Percentiles rank a stretch among this genome's conserved stretches.
Evolutionary conservation across 2,329 filamentous ascomycete genomes (phyloP).

Genomic region (Onygenales sp.): DNA sequence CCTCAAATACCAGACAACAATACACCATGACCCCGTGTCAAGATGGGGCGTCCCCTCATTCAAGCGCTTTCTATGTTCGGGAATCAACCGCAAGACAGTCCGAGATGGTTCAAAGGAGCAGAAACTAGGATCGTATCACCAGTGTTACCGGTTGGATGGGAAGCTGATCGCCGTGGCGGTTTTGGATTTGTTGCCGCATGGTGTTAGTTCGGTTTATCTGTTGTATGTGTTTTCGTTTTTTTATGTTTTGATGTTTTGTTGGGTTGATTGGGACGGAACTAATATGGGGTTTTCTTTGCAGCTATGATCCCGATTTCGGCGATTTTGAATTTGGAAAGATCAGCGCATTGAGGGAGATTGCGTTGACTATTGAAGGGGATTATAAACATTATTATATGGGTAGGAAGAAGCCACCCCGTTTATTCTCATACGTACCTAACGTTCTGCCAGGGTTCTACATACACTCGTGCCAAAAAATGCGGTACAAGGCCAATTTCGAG

Average conservation of each 20-base stretch:
- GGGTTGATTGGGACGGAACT: background rate
- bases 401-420: slow-evolving; percentile 12
- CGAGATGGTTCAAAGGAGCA: slow-evolving; percentile 28
- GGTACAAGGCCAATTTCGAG: slow-evolving; percentile 39
- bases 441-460: slow-evolving; percentile 50
- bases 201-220: slow-evolving; percentile 41
- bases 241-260: background rate
- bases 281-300: slow-evolving; percentile 11
- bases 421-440: background rate
- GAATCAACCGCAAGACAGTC: slow-evolving; percentile 30
- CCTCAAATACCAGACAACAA: slow-evolving; percentile 35
- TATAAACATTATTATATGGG: slow-evolving; percentile 59
- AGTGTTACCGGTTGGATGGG: slow-evolving; percentile 42
- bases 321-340: slow-evolving; percentile 55
- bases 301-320: slow-evolving; percentile 52
- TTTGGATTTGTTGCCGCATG: slow-evolving; percentile 37
- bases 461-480: slow-evolving; percentile 45
- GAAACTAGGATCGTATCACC: slow-evolving; percentile 41
- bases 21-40: slow-evolving; percentile 37
- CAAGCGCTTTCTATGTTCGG: slow-evolving; percentile 39
- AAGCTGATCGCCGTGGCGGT: slow-evolving; percentile 40
- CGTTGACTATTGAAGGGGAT: slow-evolving; percentile 43
- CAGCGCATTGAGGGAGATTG: slow-evolving; percentile 51
- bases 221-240: slow-evolving; percentile 27
- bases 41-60: slow-evolving; percentile 36